These are phyloP conservation scores for Penicillium crustosum DNA, from an alignment of 2,329 filamentous ascomycete genomes.

Conservation along the genomic window DNA sequence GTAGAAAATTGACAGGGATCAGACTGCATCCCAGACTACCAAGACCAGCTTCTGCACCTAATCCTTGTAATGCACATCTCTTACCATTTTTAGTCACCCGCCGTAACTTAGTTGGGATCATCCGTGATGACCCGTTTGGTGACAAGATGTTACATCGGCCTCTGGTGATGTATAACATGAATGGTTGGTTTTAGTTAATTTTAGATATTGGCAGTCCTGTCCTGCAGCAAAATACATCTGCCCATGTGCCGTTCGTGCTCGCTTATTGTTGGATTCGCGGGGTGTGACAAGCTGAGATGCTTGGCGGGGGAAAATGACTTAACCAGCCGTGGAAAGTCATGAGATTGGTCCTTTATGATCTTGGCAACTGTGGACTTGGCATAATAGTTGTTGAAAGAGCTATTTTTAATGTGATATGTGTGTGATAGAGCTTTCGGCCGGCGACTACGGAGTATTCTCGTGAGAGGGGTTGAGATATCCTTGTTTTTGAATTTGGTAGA, in stretches of 20 bases:
- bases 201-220: constrained; percentile 3
- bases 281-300: background rate
- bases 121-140: background rate
- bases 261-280: background rate
- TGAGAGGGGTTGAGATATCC: background rate
- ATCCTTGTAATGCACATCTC: constrained; percentile 6
- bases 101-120: background rate
- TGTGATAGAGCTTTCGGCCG: background rate
- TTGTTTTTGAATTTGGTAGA: background rate
- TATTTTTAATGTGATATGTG: constrained; percentile 10
- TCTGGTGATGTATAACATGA: background rate
- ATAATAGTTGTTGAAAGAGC: background rate
- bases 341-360: background rate
- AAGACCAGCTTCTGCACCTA: background rate
- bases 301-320: constrained; percentile 8
- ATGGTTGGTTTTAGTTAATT: background rate
- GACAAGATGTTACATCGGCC: background rate
- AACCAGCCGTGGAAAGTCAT: background rate
- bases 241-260: background rate
- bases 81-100: background rate
- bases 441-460: background rate
- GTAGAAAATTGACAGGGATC: background rate
- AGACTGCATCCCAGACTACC: background rate
- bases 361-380: background rate
- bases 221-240: background rate